A percentile compares a stretch with the other conserved stretches of the same genome.
Conservation (phyloP, 306 rosid species). For the Dicorynia guianensis region DNA sequence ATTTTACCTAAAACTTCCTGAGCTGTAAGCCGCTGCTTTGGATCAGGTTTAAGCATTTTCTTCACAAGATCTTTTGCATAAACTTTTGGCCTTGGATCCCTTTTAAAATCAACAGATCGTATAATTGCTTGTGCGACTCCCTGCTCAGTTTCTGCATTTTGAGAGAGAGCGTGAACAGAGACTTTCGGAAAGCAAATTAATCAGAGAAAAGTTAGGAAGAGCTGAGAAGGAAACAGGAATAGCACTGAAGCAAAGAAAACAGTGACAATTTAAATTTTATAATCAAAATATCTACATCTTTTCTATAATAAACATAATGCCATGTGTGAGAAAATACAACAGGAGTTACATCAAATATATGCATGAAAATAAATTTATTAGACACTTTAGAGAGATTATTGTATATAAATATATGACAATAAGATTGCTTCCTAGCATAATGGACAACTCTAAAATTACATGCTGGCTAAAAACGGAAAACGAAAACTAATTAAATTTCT, state of each 20-base stretch:
- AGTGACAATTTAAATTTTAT: background rate
- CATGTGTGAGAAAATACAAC: background rate
- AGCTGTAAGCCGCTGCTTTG: conserved; percentile 79
- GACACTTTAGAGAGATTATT: background rate
- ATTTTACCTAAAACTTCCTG: conserved; percentile 85
- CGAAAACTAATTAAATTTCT: background rate
- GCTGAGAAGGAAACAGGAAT: background rate
- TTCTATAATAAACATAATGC: background rate
- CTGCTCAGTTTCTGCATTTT: conserved; percentile 92
- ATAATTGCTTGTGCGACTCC: conserved; percentile 99
- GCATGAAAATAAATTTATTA: conserved; percentile 5
- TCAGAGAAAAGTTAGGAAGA: conserved; percentile 9
- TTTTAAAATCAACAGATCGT: conserved; percentile 86
- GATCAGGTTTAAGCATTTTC: conserved; percentile 97
- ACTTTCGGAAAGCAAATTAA: conserved; percentile 36
- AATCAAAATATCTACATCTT: conserved; percentile 1
- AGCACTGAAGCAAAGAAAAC: conserved; percentile 15
- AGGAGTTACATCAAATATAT: background rate
- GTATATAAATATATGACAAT: conserved; percentile 1
- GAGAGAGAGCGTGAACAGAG: conserved; percentile 34
- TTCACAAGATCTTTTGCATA: conserved; percentile 96
- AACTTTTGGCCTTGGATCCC: conserved; percentile 98
- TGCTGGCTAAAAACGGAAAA: background rate
- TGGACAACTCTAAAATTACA: background rate
- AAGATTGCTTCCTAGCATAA: background rate